Percentiles rank a stretch among this genome's conserved stretches.
Conservation (phyloP, 2,329 filamentous ascomycete genomes). For the Zasmidium angulare region DNA sequence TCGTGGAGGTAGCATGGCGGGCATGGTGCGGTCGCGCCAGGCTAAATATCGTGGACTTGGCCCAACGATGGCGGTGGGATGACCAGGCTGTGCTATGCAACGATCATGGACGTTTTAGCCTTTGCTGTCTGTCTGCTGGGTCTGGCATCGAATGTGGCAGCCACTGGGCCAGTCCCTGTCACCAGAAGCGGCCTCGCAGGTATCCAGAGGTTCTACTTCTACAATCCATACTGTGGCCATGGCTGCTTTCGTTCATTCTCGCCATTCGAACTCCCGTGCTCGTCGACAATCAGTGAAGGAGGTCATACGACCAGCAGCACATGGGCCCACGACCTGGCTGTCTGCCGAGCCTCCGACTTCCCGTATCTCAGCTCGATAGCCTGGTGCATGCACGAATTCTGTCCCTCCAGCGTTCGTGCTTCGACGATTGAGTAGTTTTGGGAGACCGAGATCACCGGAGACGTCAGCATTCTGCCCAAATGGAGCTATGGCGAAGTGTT, state of each 20-base stretch:
- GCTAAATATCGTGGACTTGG: neutral
- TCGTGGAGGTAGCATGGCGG: neutral
- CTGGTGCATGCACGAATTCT: neutral
- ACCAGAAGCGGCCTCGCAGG: neutral
- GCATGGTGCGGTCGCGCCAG: neutral
- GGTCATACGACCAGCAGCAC: neutral
- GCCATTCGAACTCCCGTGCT: neutral
- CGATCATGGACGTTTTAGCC: neutral
- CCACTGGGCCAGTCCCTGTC: neutral
- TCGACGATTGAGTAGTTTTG: neutral
- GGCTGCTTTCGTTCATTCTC: neutral
- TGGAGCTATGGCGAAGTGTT: neutral
- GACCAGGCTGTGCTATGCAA: neutral
- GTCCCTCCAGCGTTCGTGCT: neutral
- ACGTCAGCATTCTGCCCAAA: neutral
- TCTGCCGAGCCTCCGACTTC: neutral
- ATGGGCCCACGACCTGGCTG: neutral
- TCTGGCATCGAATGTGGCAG: neutral
- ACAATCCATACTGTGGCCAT: neutral
- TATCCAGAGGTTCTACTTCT: neutral
- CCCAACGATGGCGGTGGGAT: neutral
- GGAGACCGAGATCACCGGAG: neutral
- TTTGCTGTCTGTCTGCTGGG: neutral
- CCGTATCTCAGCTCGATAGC: neutral
- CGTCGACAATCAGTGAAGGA: neutral